These are phyloP conservation scores for Penicillium corylophilum DNA, from an alignment of 2,329 filamentous ascomycete genomes.

Conservation along the genomic window DNA sequence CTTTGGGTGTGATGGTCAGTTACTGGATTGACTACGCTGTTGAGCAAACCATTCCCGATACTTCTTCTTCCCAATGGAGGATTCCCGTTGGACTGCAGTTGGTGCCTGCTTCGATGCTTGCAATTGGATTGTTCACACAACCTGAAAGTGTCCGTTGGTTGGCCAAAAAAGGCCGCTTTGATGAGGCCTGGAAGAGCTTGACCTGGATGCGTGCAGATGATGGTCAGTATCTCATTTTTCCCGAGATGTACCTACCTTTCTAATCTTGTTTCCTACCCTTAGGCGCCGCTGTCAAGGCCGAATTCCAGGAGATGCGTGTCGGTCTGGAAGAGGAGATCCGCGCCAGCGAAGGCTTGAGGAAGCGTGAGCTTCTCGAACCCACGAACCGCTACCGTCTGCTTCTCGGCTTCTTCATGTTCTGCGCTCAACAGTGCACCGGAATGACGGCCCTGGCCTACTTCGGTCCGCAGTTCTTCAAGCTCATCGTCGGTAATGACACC, in stretches of 20 bases:
- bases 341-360: constrained; percentile 48
- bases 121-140: constrained; percentile 49
- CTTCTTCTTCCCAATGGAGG: constrained; percentile 51
- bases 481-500: constrained; percentile 47
- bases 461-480: constrained; percentile 53
- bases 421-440: constrained; percentile 51
- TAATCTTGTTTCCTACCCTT: constrained; percentile 18
- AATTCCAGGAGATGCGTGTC: constrained; percentile 37
- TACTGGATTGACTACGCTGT: constrained; percentile 54
- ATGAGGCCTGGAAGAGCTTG: constrained; percentile 50
- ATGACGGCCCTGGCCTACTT: constrained; percentile 51
- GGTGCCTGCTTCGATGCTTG: constrained; percentile 49
- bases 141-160: constrained; percentile 52
- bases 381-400: constrained; percentile 50
- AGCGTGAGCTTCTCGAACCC: constrained; percentile 48
- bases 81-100: constrained; percentile 50
- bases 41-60: constrained; percentile 33
- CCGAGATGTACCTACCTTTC: not conserved
- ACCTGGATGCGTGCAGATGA: constrained; percentile 48
- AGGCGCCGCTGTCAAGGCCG: constrained; percentile 46
- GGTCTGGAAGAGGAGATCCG: constrained; percentile 26
- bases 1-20: constrained; percentile 37
- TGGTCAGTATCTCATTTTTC: constrained; percentile 16
- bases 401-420: constrained; percentile 51
- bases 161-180: constrained; percentile 47